A percentile compares a stretch with the other conserved stretches of the same genome.
phyloP scores from a whole-genome alignment of 345 rosid species.

The Camelina sativa region DNA sequence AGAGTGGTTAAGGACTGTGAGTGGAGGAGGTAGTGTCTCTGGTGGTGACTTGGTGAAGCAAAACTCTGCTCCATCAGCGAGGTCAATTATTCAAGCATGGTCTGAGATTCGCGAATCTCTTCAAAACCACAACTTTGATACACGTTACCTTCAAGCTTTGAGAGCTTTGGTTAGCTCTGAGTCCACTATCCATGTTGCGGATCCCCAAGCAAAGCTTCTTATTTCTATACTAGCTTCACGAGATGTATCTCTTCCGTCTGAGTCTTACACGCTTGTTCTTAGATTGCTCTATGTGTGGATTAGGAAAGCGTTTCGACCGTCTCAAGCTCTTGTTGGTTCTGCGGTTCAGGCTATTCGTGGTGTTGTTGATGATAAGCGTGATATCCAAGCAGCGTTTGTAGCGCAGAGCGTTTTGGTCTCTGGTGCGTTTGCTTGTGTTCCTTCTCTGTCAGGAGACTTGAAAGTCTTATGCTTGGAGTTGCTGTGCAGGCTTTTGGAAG shows the following conservation, averaged over 20 bases:
- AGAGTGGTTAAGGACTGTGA: constrained; percentile 66
- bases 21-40: constrained; percentile 51
- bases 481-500: constrained; percentile 64
- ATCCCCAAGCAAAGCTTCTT: constrained; percentile 91
- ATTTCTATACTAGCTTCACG: constrained; percentile 62
- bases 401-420: constrained; percentile 67
- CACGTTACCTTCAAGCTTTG: constrained; percentile 68
- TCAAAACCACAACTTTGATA: constrained; percentile 55
- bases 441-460: constrained; percentile 55
- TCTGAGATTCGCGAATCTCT: constrained; percentile 77
- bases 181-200: constrained; percentile 82
- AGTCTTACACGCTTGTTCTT: constrained; percentile 66
- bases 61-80: constrained; percentile 60
- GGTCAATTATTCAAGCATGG: constrained; percentile 88
- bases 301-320: constrained; percentile 79
- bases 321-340: constrained; percentile 59
- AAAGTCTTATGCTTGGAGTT: constrained; percentile 64
- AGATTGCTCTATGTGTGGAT: constrained; percentile 88
- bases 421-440: constrained; percentile 71
- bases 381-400: constrained; percentile 53
- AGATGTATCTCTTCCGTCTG: constrained; percentile 51
- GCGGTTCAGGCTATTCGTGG: constrained; percentile 61
- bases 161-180: constrained; percentile 63
- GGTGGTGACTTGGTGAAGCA: constrained; percentile 39
- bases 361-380: constrained; percentile 43